Base-by-base conservation (phyloP, 495 filamentous ascomycete genomes). In the Annulohypoxylon stygium region DNA sequence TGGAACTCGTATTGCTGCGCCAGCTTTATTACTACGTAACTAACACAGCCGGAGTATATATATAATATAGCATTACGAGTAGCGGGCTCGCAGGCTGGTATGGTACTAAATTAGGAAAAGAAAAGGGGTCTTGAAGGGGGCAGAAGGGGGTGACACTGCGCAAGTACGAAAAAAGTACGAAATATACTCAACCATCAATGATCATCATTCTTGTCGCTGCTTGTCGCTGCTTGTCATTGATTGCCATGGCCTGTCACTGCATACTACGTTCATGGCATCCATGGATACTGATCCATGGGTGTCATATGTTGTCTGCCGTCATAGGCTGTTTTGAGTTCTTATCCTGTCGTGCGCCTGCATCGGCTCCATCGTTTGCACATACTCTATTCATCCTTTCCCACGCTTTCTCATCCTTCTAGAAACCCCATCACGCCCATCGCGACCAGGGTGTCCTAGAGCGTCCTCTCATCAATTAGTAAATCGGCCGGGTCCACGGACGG, bases 281-380 rank as follows among this genome's bases (percentile, higher is more conserved):
- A 45, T 45, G 41, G n/a, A 16, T 20, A 25, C 9, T 10, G n/a
- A 16, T 50, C 2, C 16, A 23, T 50, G n/a, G 7, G 12, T 51
- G 48, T 51, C 48, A 23, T 51, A 51, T 26, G 48, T 51, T 51
- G 10, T 26, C 48, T 51, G 23, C 18, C 54, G 47, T 41, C 33
- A 48, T 50, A 50, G 36, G 57, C 26, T 61, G 63, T 67, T 73
- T 68, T 67, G 53, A 50, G 63, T 67, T 50, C 64, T 67, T 63
- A 73, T 73, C 50, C 33, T 61, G 57, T 62, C 23, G 55, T 61
- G 16, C 50, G 58, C 41, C 45, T 50, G 37, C 43, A 54, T 37
- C 60, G 61, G 67, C 61, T 70, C 68, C 61, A 25, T 61, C 55
- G 55, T 47, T 41, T 43, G 20, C 12, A 18, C 47, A 50, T 25